Evolutionary conservation across 768 basidiomycete genomes (phyloP), one percentile per base, ranked within the genome.

Genomic region (Flagelloscypha sp.): DNA sequence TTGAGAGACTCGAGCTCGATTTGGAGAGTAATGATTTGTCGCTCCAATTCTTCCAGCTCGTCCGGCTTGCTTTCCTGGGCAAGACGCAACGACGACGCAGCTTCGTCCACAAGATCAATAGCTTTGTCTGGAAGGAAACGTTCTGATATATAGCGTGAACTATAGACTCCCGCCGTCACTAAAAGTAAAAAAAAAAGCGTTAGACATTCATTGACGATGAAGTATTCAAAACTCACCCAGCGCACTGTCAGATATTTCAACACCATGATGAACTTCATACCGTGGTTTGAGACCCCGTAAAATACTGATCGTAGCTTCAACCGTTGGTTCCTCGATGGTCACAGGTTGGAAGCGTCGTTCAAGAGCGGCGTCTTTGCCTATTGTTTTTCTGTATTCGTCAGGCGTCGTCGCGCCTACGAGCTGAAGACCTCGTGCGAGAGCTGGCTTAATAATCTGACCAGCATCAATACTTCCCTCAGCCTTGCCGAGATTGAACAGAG

Each of bases 231-330:
- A 52, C 65, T 10, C 34, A 79, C 82, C 81, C 4, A 95, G 65
- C 2, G 90, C 87, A 10, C 72, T 70, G 49, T 95, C 90, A 1
- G 86, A 77, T 37, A 95, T 92, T 50, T 87, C 85, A 2, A 95
- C 90, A 20, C 90, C 90, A 42, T 93, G 90, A 48, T 95, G 90
- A 1, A 89, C 86, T 46, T 94, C 89, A 47, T 93, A 92, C 27
- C 78, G 67, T 0, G 82, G 54, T 50, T 90, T 89, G 22, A 93
- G 63, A 6, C 89, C 90, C 13, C 88, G 81, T 0, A 94, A 68
- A 38, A 95, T 95, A 1, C 83, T 82, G 16, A 86, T 84, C 0
- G 86, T 87, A 1, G 79, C 76, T 35, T 84, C 79, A 7, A 93
- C 84, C 0, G 83, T 79, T 0, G 90, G 90, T 49, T 94, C 90